These are phyloP conservation scores for Taphrina flavorubra DNA, from an alignment of 1,139 yeast genomes.

Conservation along the genomic window DNA sequence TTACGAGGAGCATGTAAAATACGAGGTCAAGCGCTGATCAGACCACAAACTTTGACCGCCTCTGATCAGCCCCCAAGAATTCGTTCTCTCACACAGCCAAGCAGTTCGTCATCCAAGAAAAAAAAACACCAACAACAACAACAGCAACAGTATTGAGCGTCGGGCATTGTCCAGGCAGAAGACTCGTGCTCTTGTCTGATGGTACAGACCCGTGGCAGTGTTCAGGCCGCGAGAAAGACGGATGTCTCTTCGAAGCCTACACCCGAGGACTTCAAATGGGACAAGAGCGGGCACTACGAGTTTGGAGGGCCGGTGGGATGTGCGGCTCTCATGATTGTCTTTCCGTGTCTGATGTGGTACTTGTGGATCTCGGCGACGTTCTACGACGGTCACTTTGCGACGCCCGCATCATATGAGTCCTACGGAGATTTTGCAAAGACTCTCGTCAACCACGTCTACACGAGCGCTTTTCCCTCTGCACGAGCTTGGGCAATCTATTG, in stretches of 20 bases:
- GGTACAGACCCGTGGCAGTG: constrained; percentile 18
- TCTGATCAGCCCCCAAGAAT: constrained; percentile 7
- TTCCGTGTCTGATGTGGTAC: constrained; percentile 92
- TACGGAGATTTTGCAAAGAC: constrained; percentile 62
- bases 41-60: too few relatives aligned
- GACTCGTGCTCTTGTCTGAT: neutral
- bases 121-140: too few relatives aligned
- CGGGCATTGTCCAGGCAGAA: too few relatives aligned
- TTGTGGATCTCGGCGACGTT: constrained; percentile 92
- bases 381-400: constrained; percentile 73
- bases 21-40: too few relatives aligned
- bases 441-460: constrained; percentile 56
- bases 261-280: constrained; percentile 19
- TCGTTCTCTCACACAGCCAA: neutral
- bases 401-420: constrained; percentile 59
- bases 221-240: neutral
- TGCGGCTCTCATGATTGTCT: constrained; percentile 87
- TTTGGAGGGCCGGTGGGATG: constrained; percentile 97
- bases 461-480: constrained; percentile 71
- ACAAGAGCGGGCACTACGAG: constrained; percentile 55
- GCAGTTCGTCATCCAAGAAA: too few relatives aligned
- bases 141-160: too few relatives aligned
- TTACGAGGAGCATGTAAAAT: too few relatives aligned
- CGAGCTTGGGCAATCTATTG: constrained; percentile 74
- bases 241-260: neutral